A percentile compares a stretch with the other conserved stretches of the same genome.
Conservation (phyloP, 768 basidiomycete species). For the Chlorophyllum brunneum region DNA sequence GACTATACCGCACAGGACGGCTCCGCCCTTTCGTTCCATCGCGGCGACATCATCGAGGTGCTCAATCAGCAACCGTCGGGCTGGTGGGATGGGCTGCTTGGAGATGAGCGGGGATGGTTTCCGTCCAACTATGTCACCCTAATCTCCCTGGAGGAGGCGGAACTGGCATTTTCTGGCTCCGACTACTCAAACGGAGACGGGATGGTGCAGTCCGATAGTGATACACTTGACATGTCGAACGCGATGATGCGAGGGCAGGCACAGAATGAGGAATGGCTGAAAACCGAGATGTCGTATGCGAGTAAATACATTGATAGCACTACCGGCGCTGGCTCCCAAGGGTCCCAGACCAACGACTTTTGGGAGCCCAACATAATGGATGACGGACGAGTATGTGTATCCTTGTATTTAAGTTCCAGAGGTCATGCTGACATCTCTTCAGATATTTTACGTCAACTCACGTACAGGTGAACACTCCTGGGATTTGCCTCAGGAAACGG, state of each 20-base stretch:
- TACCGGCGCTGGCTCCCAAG: conserved; percentile 15
- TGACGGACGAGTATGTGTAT: conserved; percentile 70
- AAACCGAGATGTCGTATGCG: conserved; percentile 37
- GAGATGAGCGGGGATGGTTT: conserved; percentile 93
- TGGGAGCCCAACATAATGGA: conserved; percentile 88
- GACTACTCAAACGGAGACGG: conserved; percentile 39
- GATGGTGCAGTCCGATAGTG: conserved; percentile 20
- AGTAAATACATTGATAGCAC: conserved; percentile 16
- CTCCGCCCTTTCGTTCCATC: conserved; percentile 84
- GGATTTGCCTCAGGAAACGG: conserved; percentile 76
- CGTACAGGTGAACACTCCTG: conserved; percentile 78
- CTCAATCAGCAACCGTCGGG: conserved; percentile 87
- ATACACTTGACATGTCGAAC: conserved; percentile 45
- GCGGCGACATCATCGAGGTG: conserved; percentile 91
- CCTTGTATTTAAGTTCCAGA: neutral
- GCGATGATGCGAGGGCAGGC: conserved; percentile 41
- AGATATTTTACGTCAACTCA: conserved; percentile 97
- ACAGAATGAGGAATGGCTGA: conserved; percentile 57
- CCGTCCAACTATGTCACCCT: conserved; percentile 90
- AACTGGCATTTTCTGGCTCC: conserved; percentile 52
- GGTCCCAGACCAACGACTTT: conserved; percentile 64
- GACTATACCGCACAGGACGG: conserved; percentile 86
- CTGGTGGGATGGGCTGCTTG: conserved; percentile 97
- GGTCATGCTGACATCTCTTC: conserved; percentile 2
- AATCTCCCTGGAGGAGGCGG: conserved; percentile 80